Conservation (phyloP, 768 basidiomycete genomes). For the Tulasnella sp. region DNA sequence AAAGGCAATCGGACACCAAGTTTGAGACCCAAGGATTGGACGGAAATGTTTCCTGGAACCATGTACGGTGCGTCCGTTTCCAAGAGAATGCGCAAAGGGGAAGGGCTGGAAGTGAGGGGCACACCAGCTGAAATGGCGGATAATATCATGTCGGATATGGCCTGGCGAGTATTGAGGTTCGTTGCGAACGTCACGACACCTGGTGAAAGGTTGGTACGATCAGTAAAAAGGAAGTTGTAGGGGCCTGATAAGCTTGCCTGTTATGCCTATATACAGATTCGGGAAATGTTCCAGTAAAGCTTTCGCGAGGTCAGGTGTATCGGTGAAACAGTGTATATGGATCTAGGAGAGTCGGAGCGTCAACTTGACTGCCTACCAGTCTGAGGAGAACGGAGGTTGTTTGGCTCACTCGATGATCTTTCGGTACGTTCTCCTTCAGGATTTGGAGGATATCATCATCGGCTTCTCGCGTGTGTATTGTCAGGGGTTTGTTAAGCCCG, state of each 20-base stretch:
- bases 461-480: constrained; percentile 83
- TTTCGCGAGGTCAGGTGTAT: constrained; percentile 67
- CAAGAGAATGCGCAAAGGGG: constrained; percentile 48
- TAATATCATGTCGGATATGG: constrained; percentile 55
- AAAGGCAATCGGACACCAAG: constrained; percentile 49
- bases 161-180: constrained; percentile 64
- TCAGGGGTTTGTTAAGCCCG: constrained; percentile 66
- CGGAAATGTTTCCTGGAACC: constrained; percentile 67
- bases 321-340: constrained; percentile 87
- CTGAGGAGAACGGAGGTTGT: background rate
- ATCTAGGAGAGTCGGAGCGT: constrained; percentile 48
- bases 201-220: constrained; percentile 33
- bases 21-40: constrained; percentile 46
- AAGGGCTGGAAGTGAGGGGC: constrained; percentile 26
- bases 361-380: background rate
- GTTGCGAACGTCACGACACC: constrained; percentile 78
- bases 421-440: constrained; percentile 70
- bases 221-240: background rate
- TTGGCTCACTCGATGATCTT: constrained; percentile 55
- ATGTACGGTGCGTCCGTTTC: constrained; percentile 90
- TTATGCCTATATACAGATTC: constrained; percentile 79
- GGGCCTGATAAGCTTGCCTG: constrained; percentile 45
- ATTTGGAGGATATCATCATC: constrained; percentile 78
- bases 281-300: constrained; percentile 72
- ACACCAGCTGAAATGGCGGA: background rate